These are phyloP conservation scores for Colletotrichum coccodes DNA, from an alignment of 2,329 filamentous ascomycete genomes.

Conservation along the genomic window DNA sequence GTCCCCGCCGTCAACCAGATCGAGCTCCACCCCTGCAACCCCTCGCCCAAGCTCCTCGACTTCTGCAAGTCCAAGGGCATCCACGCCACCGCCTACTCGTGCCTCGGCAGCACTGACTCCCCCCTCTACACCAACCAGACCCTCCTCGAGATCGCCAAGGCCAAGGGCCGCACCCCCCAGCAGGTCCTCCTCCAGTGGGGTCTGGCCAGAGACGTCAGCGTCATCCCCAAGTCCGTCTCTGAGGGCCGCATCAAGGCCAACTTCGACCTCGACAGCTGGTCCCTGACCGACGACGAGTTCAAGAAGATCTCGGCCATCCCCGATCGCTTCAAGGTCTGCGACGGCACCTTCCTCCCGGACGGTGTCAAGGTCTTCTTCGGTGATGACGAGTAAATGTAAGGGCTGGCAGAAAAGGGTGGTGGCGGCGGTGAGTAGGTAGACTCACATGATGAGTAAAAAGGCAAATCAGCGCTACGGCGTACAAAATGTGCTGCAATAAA, in stretches of 20 bases:
- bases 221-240: constrained; percentile 87
- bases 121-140: constrained; percentile 74
- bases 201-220: constrained; percentile 81
- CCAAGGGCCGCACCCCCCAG: constrained; percentile 75
- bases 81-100: constrained; percentile 79
- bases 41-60: constrained; percentile 80
- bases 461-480: constrained; percentile 11
- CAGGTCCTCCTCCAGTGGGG: constrained; percentile 86
- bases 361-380: constrained; percentile 81
- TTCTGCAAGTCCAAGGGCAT: constrained; percentile 80
- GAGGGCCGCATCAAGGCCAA: constrained; percentile 79
- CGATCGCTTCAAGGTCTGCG: constrained; percentile 86
- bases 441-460: constrained; percentile 26
- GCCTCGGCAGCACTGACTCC: constrained; percentile 77
- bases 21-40: constrained; percentile 84
- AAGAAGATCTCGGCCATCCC: constrained; percentile 72
- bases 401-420: background rate
- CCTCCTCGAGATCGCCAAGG: constrained; percentile 70
- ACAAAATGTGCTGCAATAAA: constrained; percentile 1
- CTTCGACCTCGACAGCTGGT: constrained; percentile 79
- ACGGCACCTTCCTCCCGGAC: constrained; percentile 75
- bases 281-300: constrained; percentile 78
- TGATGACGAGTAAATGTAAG: constrained; percentile 73
- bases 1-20: constrained; percentile 82
- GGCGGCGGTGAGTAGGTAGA: constrained; percentile 7